Base-by-base conservation (phyloP, 345 rosid species). In the Combretum micranthum region DNA sequence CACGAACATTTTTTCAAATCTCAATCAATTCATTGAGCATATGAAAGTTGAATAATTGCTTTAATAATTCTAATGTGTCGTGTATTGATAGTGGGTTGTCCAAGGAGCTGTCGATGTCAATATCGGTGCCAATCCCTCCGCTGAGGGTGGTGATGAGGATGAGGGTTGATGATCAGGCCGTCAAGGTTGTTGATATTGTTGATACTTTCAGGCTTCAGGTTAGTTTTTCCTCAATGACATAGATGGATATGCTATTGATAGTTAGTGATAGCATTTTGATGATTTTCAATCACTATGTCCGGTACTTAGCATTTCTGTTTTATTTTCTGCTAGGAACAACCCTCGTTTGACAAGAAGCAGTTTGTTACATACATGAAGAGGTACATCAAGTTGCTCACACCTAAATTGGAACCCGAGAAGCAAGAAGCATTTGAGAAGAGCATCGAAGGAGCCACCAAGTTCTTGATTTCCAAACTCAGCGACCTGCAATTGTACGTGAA, bases 121-220 rank as follows among this genome's bases (percentile, higher is more conserved):
- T 77, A 90, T 84, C 44, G 99, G 99, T 61, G 99, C 99, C 51
- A 94, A 94, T 65, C 97, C 97, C 26, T 94, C 97, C 47, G 92
- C 99, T 2, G 99, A 90, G 56, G 97, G 84, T 23, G 93, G 25
- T 2, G 88, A 53, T 25, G 97, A 77, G 0, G 99, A 85, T 21
- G 99, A 94, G 55, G 85, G 93, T 87, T 61, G 97, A 94, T 77
- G 97, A 90, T 69, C 77, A 79, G 59, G 59, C 75, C 32, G 78
- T 47, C 22, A 94, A 87, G 82, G 96, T 90, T 37, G 96, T 94
- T 18, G 97, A 94, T 81, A 84, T 94, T 46, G 92, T 85, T 0
- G 96, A 90, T 80, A 94, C 97, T 50, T 94, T 94, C 61, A 85
- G 99, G 75, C 99, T 94, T 39, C 99, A 89, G 96, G 98, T 91